Evolutionary conservation across 192 early-diverging fungal genomes (phyloP).

Genomic region (Coemansia sp.): DNA sequence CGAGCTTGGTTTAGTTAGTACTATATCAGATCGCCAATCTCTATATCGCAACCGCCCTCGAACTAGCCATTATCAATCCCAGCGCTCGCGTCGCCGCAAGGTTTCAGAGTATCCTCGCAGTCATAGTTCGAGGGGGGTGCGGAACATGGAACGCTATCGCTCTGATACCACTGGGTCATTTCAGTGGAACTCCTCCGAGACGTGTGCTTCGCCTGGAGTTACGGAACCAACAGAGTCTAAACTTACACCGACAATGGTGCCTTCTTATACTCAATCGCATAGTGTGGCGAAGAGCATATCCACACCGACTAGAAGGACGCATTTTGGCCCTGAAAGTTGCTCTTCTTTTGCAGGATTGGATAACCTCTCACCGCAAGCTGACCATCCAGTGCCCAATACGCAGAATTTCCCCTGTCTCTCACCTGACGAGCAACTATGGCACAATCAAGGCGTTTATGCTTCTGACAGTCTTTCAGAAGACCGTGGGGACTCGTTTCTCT

Average conservation of each 20-base stretch:
- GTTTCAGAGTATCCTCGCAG: conserved; percentile 15
- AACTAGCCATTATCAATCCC: neutral
- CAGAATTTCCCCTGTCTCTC: conserved; percentile 27
- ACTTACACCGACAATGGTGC: conserved; percentile 1
- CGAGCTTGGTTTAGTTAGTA: conserved; percentile 7
- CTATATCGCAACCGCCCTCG: conserved; percentile 2
- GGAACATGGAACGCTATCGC: conserved; percentile 11
- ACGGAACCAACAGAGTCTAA: conserved; percentile 20
- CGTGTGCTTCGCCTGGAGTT: conserved; percentile 36
- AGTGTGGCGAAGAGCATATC: neutral
- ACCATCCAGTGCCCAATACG: neutral
- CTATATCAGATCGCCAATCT: neutral
- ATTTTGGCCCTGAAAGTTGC: too few relatives aligned
- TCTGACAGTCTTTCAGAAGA: too few relatives aligned
- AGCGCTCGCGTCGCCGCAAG: conserved; percentile 12
- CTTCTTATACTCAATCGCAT: neutral
- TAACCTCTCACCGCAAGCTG: too few relatives aligned
- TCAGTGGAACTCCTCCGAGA: conserved; percentile 46
- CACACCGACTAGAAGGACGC: neutral
- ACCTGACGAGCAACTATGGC: conserved; percentile 5
- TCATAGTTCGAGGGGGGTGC: neutral
- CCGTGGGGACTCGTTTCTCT: neutral
- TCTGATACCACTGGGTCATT: conserved; percentile 38
- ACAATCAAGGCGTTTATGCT: neutral
- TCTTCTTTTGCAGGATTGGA: too few relatives aligned